These are phyloP conservation scores for Botrytis paeoniae DNA, from an alignment of 2,329 filamentous ascomycete genomes.

Conservation along the genomic window DNA sequence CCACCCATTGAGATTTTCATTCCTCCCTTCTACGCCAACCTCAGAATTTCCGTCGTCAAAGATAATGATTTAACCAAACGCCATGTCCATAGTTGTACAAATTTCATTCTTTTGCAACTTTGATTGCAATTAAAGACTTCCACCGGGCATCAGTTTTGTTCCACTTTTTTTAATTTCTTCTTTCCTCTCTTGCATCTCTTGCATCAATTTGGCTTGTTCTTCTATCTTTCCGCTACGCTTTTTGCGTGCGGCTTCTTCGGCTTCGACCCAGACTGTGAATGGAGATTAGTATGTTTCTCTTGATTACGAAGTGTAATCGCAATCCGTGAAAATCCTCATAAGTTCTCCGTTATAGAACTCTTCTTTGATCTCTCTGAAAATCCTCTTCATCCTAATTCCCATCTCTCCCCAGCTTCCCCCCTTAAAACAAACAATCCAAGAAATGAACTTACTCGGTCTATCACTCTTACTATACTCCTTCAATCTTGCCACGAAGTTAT, in stretches of 20 bases:
- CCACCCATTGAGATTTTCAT: background rate
- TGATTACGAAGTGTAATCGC: background rate
- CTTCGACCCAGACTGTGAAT: constrained; percentile 46
- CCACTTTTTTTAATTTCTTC: constrained; percentile 42
- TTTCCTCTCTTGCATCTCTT: constrained; percentile 42
- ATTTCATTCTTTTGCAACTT: background rate
- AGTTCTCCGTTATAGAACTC: background rate
- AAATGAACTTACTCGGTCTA: constrained; percentile 70
- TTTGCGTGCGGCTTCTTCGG: constrained; percentile 42
- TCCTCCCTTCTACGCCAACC: background rate
- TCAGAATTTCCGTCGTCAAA: background rate
- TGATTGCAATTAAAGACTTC: constrained; percentile 26
- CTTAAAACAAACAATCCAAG: background rate
- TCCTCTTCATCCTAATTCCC: background rate
- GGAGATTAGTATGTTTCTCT: background rate
- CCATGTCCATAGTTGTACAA: background rate
- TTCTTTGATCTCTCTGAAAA: background rate
- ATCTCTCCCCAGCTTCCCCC: background rate
- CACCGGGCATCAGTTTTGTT: constrained; percentile 27
- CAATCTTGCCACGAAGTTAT: constrained; percentile 77
- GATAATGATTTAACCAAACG: constrained; percentile 7
- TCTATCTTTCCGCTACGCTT: constrained; percentile 39
- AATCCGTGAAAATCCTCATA: background rate
- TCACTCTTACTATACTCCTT: constrained; percentile 90
- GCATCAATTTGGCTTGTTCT: constrained; percentile 39